phyloP scores from a whole-genome alignment of 2,329 filamentous ascomycete genomes.

The Neopestalotiopsis clavispora region DNA sequence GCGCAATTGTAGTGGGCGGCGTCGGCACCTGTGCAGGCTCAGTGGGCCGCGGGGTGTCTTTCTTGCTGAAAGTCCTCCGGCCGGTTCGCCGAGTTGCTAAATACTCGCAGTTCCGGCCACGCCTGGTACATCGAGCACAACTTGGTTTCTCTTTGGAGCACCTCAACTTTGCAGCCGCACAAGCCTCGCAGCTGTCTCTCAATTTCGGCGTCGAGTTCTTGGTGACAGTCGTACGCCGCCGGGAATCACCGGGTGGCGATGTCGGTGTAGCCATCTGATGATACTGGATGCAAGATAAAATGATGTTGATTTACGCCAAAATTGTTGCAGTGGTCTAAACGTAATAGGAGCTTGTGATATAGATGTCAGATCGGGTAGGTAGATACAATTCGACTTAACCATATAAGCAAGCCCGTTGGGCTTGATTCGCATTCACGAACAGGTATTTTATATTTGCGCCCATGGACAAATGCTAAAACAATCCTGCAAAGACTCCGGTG shows the following conservation, averaged over 20 bases:
- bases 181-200: slow-evolving; percentile 41
- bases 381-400: no score
- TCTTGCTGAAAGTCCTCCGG: background rate
- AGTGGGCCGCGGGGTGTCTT: background rate
- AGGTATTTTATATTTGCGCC: no score
- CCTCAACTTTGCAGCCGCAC: slow-evolving; percentile 42
- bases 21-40: background rate
- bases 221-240: background rate
- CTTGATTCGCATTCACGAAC: no score
- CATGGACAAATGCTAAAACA: no score
- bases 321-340: no score
- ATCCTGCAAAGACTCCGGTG: no score
- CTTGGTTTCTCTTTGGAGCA: slow-evolving; percentile 39
- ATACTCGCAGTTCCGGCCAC: slow-evolving; percentile 37
- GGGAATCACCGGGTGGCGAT: background rate
- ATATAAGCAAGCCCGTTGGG: no score
- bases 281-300: background rate
- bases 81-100: slow-evolving; percentile 25
- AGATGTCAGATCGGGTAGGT: no score
- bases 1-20: background rate
- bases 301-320: no score
- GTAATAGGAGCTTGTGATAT: no score
- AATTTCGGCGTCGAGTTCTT: slow-evolving; percentile 28
- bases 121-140: slow-evolving; percentile 38
- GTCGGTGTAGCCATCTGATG: background rate